Percentiles rank a stretch among this genome's conserved stretches.
Conservation (phyloP, 139 green algal species). For the Chlorokybus atmophyticus region DNA sequence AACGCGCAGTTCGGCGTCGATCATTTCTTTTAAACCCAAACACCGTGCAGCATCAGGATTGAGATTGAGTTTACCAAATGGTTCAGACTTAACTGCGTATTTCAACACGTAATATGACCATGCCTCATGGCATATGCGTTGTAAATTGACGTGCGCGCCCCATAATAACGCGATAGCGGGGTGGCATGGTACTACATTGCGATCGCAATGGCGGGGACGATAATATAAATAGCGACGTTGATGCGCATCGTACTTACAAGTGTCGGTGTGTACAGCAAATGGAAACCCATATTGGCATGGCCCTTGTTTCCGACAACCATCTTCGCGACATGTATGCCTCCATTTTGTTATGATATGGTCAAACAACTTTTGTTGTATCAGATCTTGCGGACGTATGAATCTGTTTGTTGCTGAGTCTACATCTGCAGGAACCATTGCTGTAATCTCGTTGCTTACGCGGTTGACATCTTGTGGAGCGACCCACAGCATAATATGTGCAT, state of each 20-base stretch:
- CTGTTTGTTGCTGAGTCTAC: neutral
- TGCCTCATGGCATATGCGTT: neutral
- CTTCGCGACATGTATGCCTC: neutral
- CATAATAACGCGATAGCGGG: no score
- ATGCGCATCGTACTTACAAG: neutral
- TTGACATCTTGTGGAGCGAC: neutral
- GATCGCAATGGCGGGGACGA: no score
- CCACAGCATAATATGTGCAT: constrained; percentile 1
- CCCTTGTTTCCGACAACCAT: neutral
- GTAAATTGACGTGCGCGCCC: neutral
- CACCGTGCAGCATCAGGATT: neutral
- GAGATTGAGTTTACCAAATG: neutral
- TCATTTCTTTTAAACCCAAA: neutral
- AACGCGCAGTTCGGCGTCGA: neutral
- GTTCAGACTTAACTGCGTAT: neutral
- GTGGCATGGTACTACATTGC: neutral
- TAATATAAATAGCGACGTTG: neutral
- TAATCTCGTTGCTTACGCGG: neutral
- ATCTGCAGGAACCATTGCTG: neutral
- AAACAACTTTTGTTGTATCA: neutral
- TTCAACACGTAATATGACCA: neutral
- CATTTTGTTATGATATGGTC: neutral
- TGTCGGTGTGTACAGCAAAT: neutral
- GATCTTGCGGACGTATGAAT: neutral
- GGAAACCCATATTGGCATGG: neutral